Conservation (phyloP, 257 asterid genomes). For the Anisodus acutangulus region DNA sequence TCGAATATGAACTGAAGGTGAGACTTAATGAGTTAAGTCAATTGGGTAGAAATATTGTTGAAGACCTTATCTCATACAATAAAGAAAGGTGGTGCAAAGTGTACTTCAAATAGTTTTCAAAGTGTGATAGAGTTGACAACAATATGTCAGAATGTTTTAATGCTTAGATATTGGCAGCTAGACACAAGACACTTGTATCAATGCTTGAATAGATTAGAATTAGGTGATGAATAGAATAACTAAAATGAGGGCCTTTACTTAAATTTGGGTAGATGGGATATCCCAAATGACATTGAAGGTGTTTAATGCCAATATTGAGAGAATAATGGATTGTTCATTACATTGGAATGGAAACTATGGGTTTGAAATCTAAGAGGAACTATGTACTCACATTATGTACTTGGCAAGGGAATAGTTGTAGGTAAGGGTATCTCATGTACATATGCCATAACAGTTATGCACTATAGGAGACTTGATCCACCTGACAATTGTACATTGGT, state of each 20-base stretch:
- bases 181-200: no score
- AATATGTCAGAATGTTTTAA: conserved; percentile 1
- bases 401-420: neutral
- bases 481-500: no score
- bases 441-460: neutral
- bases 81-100: no score
- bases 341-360: neutral
- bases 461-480: no score
- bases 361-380: neutral
- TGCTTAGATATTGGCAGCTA: neutral
- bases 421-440: neutral
- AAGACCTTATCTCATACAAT: neutral
- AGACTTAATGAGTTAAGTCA: no score
- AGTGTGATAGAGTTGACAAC: neutral
- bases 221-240: neutral
- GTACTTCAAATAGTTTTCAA: neutral
- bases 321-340: no score
- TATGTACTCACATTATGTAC: no score
- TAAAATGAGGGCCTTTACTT: neutral
- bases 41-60: neutral
- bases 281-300: neutral
- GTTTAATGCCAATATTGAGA: no score
- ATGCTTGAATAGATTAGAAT: neutral
- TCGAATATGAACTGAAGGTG: neutral
- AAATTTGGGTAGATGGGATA: neutral